phyloP scores from a whole-genome alignment of 2,329 filamentous ascomycete species.

The Didymella sp. region DNA sequence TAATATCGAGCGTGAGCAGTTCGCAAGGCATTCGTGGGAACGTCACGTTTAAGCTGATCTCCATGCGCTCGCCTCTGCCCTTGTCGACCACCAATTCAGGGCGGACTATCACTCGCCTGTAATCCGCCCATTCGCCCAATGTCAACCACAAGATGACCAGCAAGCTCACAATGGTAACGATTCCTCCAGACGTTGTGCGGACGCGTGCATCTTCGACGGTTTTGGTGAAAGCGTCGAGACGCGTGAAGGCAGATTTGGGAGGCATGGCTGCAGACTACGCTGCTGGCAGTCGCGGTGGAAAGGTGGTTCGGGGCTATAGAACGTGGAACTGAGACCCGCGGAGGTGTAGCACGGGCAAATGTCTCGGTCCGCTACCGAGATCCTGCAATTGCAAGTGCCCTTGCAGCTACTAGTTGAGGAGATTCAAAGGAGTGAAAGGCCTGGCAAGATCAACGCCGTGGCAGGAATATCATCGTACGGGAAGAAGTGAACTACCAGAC shows the following conservation, averaged over 20 bases:
- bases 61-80: slow-evolving; percentile 97
- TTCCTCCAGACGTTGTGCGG: slow-evolving; percentile 91
- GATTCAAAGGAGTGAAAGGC: slow-evolving; percentile 27
- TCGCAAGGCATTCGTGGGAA: slow-evolving; percentile 95
- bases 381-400: slow-evolving; percentile 22
- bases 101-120: slow-evolving; percentile 82
- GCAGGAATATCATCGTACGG: slow-evolving; percentile 34
- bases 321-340: slow-evolving; percentile 22
- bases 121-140: slow-evolving; percentile 96
- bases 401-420: slow-evolving; percentile 17
- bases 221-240: slow-evolving; percentile 98
- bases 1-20: slow-evolving; percentile 93
- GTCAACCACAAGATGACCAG: slow-evolving; percentile 86
- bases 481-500: slow-evolving; percentile 29
- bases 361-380: slow-evolving; percentile 15
- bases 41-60: slow-evolving; percentile 96
- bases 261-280: slow-evolving; percentile 66
- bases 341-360: slow-evolving; percentile 21
- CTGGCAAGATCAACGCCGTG: slow-evolving; percentile 32
- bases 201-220: slow-evolving; percentile 98
- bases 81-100: slow-evolving; percentile 97
- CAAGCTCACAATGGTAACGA: slow-evolving; percentile 91
- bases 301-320: slow-evolving; percentile 10
- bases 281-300: slow-evolving; percentile 12
- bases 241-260: slow-evolving; percentile 89